Conservation (phyloP, 345 rosid species). For the Abelmoschus esculentus region DNA sequence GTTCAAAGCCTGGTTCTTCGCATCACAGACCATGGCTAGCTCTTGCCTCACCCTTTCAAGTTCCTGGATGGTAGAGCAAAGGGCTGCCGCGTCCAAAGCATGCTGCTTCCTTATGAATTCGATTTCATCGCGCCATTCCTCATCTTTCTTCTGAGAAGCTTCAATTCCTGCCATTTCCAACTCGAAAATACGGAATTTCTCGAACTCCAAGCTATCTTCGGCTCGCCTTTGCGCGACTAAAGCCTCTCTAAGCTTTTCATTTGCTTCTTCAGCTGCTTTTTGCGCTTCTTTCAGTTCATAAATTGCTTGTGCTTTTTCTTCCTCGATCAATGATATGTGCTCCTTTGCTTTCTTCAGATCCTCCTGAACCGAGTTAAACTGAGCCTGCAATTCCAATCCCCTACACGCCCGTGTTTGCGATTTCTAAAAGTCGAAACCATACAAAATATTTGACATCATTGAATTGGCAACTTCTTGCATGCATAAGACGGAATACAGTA, state of each 20-base stretch:
- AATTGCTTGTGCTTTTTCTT: constrained; percentile 64
- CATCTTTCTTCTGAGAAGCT: constrained; percentile 70
- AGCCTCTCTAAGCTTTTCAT: constrained; percentile 70
- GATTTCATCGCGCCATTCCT: constrained; percentile 71
- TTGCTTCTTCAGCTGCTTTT: constrained; percentile 58
- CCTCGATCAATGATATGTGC: constrained; percentile 50
- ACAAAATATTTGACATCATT: constrained; percentile 10
- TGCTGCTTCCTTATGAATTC: constrained; percentile 69
- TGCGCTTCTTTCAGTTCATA: constrained; percentile 70
- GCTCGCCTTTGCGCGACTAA: constrained; percentile 75
- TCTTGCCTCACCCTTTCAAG: constrained; percentile 63
- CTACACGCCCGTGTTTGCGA: constrained; percentile 37
- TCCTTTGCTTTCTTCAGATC: constrained; percentile 87
- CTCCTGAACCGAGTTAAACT: constrained; percentile 60
- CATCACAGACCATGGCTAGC: constrained; percentile 56
- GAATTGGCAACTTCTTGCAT: neutral
- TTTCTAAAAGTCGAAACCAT: constrained; percentile 42
- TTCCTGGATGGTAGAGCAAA: constrained; percentile 59
- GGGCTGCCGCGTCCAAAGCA: constrained; percentile 70
- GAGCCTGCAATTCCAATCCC: constrained; percentile 59
- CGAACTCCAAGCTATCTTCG: constrained; percentile 70
- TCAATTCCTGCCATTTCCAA: constrained; percentile 84
- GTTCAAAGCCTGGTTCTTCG: constrained; percentile 76
- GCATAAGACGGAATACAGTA: neutral
- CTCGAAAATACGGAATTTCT: constrained; percentile 81